Base-by-base conservation (phyloP, 805 yeast genomes). In the Blastobotrys robertii region DNA sequence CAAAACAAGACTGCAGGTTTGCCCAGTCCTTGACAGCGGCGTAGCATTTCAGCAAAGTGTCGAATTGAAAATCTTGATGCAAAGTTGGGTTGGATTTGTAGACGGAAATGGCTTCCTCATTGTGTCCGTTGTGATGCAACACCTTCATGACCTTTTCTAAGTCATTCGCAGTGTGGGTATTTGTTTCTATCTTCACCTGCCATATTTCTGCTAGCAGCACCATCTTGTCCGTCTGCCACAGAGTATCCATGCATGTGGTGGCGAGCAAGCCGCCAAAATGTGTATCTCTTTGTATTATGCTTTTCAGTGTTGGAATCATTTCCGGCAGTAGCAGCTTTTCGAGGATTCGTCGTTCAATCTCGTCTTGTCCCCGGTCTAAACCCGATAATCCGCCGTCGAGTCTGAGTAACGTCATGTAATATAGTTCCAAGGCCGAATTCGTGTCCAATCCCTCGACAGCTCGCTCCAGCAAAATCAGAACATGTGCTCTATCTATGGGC, bases 1-100 rank as follows among this genome's bases (percentile, higher is more conserved):
- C 80, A 55, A 81, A 81, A 38, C 73, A 72, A 9, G 59, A 50
- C 56, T 77, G 81, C 45, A 83, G 60, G 6, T 69, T 60, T 14
- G 59, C 59, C 84, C 84, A 81, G 47, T 74, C 68, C 32, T 66
- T 60, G 14, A 62, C 52, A 34, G 60, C 53, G 8, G 76, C 73
- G 46, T 73, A 66, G 0, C 77, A 66, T 9, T 62, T 51, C 36
- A 79, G 61, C 15, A 79, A 48, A 10, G 72, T 63, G 42, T 70
- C 76, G 37, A 69, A 69, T 46, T 74, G 81, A 12, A 57, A 57
- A 37, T 69, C 72, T 42, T 62, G 57, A 33, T 74, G 79, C 6
- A 76, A 60, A 1, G 55, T 43, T 0, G 71, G 67, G 47, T 65
- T 44, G 9, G 53, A 39, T 6, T 65, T 53, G 53, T 74, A 72